Conservation (phyloP, 345 rosid genomes). For the Camelina hispida region DNA sequence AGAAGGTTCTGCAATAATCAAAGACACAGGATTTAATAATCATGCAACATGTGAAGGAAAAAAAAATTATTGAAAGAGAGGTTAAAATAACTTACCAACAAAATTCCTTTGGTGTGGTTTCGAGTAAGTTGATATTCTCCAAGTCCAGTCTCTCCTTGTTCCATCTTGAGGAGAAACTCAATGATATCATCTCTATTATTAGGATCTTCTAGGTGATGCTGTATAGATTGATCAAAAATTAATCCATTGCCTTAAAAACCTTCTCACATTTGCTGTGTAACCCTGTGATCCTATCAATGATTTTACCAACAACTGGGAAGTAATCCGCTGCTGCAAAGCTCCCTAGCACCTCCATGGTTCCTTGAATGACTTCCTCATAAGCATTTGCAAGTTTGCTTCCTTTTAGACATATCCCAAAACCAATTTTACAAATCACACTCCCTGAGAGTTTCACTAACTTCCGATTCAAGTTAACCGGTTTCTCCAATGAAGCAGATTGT, state of each 20-base stretch:
- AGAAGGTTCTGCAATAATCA: slow-evolving; percentile 35
- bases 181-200: slow-evolving; percentile 50
- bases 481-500: slow-evolving; percentile 33
- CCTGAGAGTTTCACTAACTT: slow-evolving; percentile 38
- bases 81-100: slow-evolving; percentile 43
- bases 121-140: slow-evolving; percentile 41
- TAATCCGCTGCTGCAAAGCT: slow-evolving; percentile 44
- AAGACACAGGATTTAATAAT: neutral
- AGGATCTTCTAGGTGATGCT: slow-evolving; percentile 48
- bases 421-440: slow-evolving; percentile 43
- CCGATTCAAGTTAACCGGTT: slow-evolving; percentile 37
- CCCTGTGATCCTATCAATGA: slow-evolving; percentile 48
- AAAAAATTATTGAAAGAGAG: neutral
- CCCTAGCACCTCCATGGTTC: slow-evolving; percentile 29
- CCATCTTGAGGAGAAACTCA: slow-evolving; percentile 49
- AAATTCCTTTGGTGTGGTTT: slow-evolving; percentile 55
- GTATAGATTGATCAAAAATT: slow-evolving; percentile 47
- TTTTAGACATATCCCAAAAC: slow-evolving; percentile 45
- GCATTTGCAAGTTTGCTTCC: slow-evolving; percentile 42
- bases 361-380: slow-evolving; percentile 46
- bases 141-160: slow-evolving; percentile 38
- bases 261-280: slow-evolving; percentile 41
- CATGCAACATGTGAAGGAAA: neutral
- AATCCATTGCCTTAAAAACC: slow-evolving; percentile 48
- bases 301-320: slow-evolving; percentile 47